A percentile compares a stretch with the other conserved stretches of the same genome.
These are phyloP conservation scores for Aureoboletus auriporus DNA, from an alignment of 768 basidiomycete species.

Conservation along the genomic window DNA sequence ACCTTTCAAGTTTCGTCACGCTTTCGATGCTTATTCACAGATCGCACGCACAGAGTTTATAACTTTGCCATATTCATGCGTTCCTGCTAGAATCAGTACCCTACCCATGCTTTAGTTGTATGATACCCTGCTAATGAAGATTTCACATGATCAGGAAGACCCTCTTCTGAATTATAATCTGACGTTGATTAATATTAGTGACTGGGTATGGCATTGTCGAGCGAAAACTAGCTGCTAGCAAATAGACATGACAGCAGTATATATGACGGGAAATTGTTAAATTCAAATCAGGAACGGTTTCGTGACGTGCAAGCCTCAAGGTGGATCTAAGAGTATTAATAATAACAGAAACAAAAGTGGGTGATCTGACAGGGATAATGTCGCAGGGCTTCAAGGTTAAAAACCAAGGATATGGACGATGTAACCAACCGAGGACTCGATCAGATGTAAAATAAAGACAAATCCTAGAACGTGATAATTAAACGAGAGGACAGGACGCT, in stretches of 20 bases:
- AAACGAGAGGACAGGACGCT: constrained; percentile 30
- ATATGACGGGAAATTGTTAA: background rate
- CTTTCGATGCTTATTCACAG: constrained; percentile 4
- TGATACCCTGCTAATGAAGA: constrained; percentile 13
- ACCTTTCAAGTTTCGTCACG: background rate
- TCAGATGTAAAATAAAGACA: constrained; percentile 25
- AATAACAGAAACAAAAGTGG: background rate
- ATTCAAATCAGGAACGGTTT: background rate
- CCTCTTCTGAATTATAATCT: too few species aligned
- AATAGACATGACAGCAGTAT: background rate
- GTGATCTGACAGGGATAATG: constrained; percentile 1
- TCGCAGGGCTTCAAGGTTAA: background rate
- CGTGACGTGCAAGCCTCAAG: too few species aligned
- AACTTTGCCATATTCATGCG: background rate
- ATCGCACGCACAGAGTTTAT: constrained; percentile 1
- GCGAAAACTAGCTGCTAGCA: background rate
- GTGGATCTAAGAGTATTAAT: too few species aligned
- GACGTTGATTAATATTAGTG: too few species aligned
- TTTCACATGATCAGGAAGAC: background rate
- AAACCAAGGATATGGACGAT: constrained; percentile 11
- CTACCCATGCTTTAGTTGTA: constrained; percentile 14
- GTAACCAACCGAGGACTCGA: constrained; percentile 7
- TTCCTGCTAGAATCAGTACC: constrained; percentile 13
- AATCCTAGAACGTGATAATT: constrained; percentile 17
- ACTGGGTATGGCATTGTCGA: too few species aligned